Conservation (phyloP, 2,329 filamentous ascomycete species). For the Cucurbitaria berberidis region DNA sequence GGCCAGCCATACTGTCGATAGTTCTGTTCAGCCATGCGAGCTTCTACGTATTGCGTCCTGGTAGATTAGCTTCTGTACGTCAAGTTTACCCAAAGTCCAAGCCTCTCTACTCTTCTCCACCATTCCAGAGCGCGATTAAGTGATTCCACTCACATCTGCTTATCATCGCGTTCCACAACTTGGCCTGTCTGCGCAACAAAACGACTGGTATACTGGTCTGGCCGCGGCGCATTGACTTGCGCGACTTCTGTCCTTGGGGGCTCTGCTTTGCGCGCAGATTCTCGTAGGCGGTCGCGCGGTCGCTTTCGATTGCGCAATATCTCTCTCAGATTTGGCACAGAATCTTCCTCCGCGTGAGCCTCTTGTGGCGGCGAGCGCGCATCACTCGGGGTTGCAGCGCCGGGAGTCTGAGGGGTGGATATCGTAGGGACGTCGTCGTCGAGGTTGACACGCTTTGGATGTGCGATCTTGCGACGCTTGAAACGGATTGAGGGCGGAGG, state of each 20-base stretch:
- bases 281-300: constrained; percentile 30
- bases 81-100: not conserved
- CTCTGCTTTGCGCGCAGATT: constrained; percentile 29
- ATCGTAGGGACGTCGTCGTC: constrained; percentile 17
- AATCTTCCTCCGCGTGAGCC: constrained; percentile 23
- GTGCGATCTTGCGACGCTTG: constrained; percentile 41
- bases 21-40: constrained; percentile 69
- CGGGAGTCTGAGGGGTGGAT: constrained; percentile 8
- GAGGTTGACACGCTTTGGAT: constrained; percentile 28
- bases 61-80: constrained; percentile 65
- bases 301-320: constrained; percentile 42
- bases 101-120: not conserved
- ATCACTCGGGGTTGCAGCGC: constrained; percentile 9
- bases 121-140: not conserved
- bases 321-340: constrained; percentile 34
- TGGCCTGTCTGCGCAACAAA: constrained; percentile 77
- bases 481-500: constrained; percentile 30
- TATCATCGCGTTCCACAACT: constrained; percentile 68
- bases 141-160: constrained; percentile 73
- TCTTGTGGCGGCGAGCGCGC: constrained; percentile 12
- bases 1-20: constrained; percentile 42
- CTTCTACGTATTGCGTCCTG: constrained; percentile 87
- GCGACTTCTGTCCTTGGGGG: constrained; percentile 20
- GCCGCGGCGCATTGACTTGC: constrained; percentile 23
- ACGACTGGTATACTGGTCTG: constrained; percentile 48